phyloP scores from a whole-genome alignment of 352 stramenopile species.

The Pythium plurisporium region DNA sequence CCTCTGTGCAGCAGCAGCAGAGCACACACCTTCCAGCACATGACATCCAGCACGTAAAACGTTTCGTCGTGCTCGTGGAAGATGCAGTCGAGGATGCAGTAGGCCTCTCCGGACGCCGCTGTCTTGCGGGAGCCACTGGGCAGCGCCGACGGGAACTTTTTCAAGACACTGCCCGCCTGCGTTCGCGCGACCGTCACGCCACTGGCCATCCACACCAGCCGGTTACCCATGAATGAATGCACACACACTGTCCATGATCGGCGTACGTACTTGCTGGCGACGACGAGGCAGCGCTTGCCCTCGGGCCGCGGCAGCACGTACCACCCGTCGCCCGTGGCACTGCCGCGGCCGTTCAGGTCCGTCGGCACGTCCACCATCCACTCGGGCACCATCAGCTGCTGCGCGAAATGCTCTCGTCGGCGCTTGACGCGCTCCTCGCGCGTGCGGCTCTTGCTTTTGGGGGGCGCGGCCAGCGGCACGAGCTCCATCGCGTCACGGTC shows the following conservation, averaged over 20 bases:
- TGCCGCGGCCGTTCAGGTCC: constrained; percentile 79
- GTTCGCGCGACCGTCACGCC: constrained; percentile 75
- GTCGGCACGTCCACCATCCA: constrained; percentile 86
- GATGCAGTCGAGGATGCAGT: constrained; percentile 91
- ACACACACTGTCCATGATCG: neutral
- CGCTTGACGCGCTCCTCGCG: constrained; percentile 76
- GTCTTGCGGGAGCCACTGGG: constrained; percentile 82
- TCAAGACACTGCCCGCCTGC: constrained; percentile 72
- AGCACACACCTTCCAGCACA: constrained; percentile 91
- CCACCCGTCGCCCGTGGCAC: constrained; percentile 73
- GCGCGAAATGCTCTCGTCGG: constrained; percentile 66
- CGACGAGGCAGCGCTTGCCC: constrained; percentile 87
- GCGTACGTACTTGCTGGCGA: constrained; percentile 67
- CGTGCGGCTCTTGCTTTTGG: constrained; percentile 47
- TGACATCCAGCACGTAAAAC: constrained; percentile 92
- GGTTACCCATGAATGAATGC: neutral
- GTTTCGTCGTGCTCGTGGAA: constrained; percentile 86
- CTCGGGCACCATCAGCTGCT: constrained; percentile 85
- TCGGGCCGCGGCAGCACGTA: constrained; percentile 90
- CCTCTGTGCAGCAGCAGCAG: too few relatives aligned
- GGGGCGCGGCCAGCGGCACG: constrained; percentile 1
- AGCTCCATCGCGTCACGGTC: constrained; percentile 21
- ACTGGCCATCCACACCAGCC: constrained; percentile 21
- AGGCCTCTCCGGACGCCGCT: constrained; percentile 57
- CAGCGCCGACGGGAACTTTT: constrained; percentile 83